These are phyloP conservation scores for Tremella fuciformis DNA, from an alignment of 768 basidiomycete genomes.

Conservation along the genomic window DNA sequence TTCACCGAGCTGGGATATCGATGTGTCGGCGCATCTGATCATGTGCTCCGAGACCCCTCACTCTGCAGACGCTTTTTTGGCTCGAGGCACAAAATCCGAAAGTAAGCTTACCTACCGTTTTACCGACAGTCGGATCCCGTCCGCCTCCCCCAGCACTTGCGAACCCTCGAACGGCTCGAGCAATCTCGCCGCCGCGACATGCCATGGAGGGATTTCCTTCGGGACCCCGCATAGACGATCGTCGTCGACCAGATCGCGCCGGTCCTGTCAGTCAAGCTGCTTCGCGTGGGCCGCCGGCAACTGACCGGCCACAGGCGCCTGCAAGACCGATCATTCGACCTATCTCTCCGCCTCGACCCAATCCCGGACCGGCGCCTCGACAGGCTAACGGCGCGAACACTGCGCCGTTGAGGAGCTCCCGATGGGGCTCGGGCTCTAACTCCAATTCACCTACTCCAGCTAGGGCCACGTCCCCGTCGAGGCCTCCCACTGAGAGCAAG, in stretches of 20 bases:
- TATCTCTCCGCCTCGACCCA: not conserved
- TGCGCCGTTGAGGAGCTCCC: not conserved
- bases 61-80: too few relatives aligned
- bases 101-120: too few relatives aligned
- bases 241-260: not conserved
- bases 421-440: not conserved
- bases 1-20: too few relatives aligned
- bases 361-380: not conserved
- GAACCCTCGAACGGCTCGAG: too few relatives aligned
- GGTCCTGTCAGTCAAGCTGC: not conserved
- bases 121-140: too few relatives aligned
- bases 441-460: not conserved
- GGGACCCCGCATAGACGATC: not conserved
- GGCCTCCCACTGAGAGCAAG: too few relatives aligned
- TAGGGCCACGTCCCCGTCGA: too few relatives aligned
- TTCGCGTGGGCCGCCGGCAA: not conserved
- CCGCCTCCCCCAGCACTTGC: too few relatives aligned
- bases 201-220: not conserved
- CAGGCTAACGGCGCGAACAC: not conserved
- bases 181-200: not conserved
- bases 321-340: not conserved
- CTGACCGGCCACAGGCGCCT: not conserved
- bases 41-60: too few relatives aligned
- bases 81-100: too few relatives aligned
- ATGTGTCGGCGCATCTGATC: too few relatives aligned